Percentiles rank a stretch among this genome's conserved stretches.
phyloP scores from a whole-genome alignment of 2,329 filamentous ascomycete genomes.

The Aspergillus sojae region DNA sequence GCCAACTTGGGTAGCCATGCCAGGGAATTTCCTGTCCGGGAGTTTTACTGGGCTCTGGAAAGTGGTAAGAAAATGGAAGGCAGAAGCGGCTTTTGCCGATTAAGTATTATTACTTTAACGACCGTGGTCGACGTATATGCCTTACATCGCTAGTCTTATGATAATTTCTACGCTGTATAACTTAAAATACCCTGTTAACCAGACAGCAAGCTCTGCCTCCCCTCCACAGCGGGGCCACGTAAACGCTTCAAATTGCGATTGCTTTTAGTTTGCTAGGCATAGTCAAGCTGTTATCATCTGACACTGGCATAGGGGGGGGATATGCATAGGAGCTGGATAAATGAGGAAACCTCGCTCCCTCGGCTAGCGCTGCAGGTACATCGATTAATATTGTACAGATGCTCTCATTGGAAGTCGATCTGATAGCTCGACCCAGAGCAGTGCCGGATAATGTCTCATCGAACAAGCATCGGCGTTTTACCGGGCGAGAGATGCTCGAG shows the following conservation, averaged over 20 bases:
- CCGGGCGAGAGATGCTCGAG: not conserved
- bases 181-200: not conserved
- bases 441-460: not conserved
- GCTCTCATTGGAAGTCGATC: not conserved
- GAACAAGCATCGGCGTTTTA: not conserved
- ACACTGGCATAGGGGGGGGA: not conserved
- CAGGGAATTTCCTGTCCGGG: not conserved
- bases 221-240: not conserved
- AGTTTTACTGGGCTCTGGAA: not conserved
- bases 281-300: not conserved
- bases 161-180: not conserved
- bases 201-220: not conserved
- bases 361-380: not conserved
- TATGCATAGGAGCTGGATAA: no score
- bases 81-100: not conserved
- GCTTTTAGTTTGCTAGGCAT: not conserved
- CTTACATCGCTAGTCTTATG: not conserved
- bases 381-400: not conserved
- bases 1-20: not conserved
- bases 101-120: not conserved
- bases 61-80: not conserved
- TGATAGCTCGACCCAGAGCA: not conserved
- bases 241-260: not conserved
- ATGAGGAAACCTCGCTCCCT: not conserved
- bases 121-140: not conserved